Evolutionary conservation across 2,329 filamentous ascomycete species (phyloP), one percentile per base, ranked within the genome.

Genomic region (Neocatenulostroma microsporum): DNA sequence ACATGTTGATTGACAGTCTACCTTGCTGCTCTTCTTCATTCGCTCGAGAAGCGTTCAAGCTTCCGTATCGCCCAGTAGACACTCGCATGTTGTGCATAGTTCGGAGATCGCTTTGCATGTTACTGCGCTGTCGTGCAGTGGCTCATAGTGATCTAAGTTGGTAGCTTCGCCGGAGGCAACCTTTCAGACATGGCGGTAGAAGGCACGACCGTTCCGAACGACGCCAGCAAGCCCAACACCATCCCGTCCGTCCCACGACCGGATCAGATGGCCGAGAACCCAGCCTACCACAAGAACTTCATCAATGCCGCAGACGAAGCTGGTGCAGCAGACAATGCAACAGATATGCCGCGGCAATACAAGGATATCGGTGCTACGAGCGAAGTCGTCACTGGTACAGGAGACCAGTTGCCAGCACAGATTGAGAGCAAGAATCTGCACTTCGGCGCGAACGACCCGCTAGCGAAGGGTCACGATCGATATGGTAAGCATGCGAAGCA

Each of bases 241-340:
- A 68, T 73, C 41, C 66, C 67, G 11, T 72, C 69, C 3, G 61
- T 66, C 2, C 61, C 69, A 17, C 63, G 66, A 5, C 68, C 68
- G 2, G 66, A 70, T 45, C 66, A 73, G 43, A 52, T 54, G 10
- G 47, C 51, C 28, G 55, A 63, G 26, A 50, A 60, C 27, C 29
- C 28, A 3, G 42, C 49, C 29, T 59, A 51, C 38, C 53, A 63
- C 30, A 53, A 62, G 26, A 56, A 61, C 17, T 56, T 60, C 18
- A 39, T 64, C 12, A 62, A 60, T 10, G 48, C 55, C 29, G 48
- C 58, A 4, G 55, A 55, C 24, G 41, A 58, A 1, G 62, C 62
- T n/a, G 55, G 58, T 13, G 68, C 67, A 0, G 68, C 65, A 6
- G 65, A 68, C 40, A 73, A 74, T 41, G 50, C 60, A 6, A 65